Percentiles rank a stretch among this genome's conserved stretches.
Conservation (phyloP, 1,284 basidiomycete species). For the Trametes hirsuta region DNA sequence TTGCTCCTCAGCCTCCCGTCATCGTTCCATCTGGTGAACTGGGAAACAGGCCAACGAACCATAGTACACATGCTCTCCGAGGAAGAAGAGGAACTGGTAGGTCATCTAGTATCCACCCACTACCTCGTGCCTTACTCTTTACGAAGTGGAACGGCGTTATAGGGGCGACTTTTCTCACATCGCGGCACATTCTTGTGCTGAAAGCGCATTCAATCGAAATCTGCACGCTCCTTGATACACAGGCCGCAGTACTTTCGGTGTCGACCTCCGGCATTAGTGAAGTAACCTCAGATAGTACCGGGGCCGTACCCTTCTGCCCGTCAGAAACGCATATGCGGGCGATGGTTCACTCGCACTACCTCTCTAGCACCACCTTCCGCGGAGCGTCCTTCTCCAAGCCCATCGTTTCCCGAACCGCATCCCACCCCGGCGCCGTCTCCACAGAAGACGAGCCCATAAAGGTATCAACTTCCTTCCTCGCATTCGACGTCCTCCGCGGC, state of each 20-base stretch:
- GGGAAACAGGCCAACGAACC: constrained; percentile 29
- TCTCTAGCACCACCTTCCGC: constrained; percentile 45
- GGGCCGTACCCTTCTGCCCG: not conserved
- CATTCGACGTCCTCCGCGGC: constrained; percentile 56
- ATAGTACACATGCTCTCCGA: constrained; percentile 25
- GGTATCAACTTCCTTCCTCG: constrained; percentile 43
- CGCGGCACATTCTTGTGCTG: constrained; percentile 50
- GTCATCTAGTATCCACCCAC: not conserved
- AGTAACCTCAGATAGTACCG: too few species aligned
- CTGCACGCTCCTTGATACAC: constrained; percentile 36
- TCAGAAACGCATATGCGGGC: constrained; percentile 21
- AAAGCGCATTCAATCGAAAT: constrained; percentile 54
- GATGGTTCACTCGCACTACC: constrained; percentile 30
- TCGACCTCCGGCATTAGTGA: not conserved
- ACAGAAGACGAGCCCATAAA: not conserved
- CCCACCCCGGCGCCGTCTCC: not conserved
- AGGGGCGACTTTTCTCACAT: constrained; percentile 48
- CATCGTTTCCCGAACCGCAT: not conserved
- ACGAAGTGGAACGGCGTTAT: constrained; percentile 55
- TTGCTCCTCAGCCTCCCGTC: constrained; percentile 31
- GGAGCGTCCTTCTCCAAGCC: constrained; percentile 44
- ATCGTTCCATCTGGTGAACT: constrained; percentile 37
- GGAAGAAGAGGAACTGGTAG: constrained; percentile 36
- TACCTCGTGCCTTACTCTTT: not conserved
- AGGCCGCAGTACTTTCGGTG: not conserved